phyloP scores from a whole-genome alignment of 768 basidiomycete genomes.

The Rhodotorula sphaerocarpa region DNA sequence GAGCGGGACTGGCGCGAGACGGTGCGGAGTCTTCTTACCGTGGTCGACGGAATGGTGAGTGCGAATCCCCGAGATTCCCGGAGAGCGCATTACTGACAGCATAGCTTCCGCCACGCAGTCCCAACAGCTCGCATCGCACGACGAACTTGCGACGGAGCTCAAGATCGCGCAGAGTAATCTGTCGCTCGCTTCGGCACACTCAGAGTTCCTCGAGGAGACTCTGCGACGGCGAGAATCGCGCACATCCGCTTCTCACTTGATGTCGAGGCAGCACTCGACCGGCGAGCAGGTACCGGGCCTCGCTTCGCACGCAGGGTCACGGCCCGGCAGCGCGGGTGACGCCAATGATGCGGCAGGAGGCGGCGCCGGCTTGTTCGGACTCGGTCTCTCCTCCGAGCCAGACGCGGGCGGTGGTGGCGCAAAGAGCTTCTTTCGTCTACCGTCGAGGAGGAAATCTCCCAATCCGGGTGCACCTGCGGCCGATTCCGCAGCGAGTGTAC shows the following conservation, averaged over 20 bases:
- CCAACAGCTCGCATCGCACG: slow-evolving; percentile 28
- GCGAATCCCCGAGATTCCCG: too few relatives aligned
- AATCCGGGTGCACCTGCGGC: slow-evolving; percentile 2
- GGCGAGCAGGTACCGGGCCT: neutral
- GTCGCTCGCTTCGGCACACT: slow-evolving; percentile 29
- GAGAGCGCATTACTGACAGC: too few relatives aligned
- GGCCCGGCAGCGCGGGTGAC: slow-evolving; percentile 1
- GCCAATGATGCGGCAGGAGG: neutral
- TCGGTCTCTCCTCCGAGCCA: neutral
- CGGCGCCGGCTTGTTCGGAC: neutral
- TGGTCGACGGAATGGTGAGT: slow-evolving; percentile 32
- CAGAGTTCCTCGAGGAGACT: slow-evolving; percentile 34
- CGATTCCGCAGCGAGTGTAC: neutral
- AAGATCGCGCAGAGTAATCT: slow-evolving; percentile 35
- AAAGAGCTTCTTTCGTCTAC: slow-evolving; percentile 24
- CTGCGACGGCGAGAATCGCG: slow-evolving; percentile 19
- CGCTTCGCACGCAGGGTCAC: neutral
- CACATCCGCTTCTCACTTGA: neutral
- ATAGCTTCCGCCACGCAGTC: slow-evolving; percentile 1
- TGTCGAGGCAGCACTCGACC: neutral
- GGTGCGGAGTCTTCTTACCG: slow-evolving; percentile 20
- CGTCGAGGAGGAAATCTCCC: slow-evolving; percentile 9
- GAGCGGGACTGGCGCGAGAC: slow-evolving; percentile 26
- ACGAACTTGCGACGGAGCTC: slow-evolving; percentile 31
- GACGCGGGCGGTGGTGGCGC: slow-evolving; percentile 13